Conservation (phyloP, 1,284 basidiomycete genomes). For the Ustilago esculenta region DNA sequence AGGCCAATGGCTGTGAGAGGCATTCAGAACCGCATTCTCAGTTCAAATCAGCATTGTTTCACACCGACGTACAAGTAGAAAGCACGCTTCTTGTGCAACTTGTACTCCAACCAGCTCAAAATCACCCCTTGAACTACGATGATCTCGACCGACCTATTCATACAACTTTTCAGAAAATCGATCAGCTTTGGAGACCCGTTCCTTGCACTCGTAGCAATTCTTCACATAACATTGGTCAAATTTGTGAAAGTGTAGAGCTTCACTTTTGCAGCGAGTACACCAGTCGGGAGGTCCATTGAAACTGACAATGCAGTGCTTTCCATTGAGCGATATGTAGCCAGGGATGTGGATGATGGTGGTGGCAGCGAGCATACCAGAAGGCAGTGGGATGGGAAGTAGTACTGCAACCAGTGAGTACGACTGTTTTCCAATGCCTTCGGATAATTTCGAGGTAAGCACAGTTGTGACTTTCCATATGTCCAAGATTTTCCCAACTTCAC, state of each 20-base stretch:
- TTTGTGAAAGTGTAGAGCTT: background rate
- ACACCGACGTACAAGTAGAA: no score
- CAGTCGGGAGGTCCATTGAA: conserved; percentile 1
- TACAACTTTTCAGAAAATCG: conserved; percentile 1
- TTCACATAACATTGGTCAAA: background rate
- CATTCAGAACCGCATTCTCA: no score
- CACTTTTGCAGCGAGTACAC: conserved; percentile 2
- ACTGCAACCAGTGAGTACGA: background rate
- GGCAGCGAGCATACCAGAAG: background rate
- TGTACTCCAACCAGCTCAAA: no score
- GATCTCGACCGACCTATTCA: no score
- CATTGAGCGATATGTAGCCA: background rate
- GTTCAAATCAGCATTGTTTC: no score
- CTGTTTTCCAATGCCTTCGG: background rate
- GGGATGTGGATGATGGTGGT: conserved; percentile 6
- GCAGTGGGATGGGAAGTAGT: background rate
- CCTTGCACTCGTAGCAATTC: conserved; percentile 6
- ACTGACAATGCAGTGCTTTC: background rate
- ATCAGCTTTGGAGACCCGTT: background rate
- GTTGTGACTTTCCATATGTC: conserved; percentile 2
- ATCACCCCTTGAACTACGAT: no score
- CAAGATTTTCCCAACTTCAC: background rate
- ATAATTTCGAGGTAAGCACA: background rate
- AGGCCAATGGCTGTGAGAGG: no score
- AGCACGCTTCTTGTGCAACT: no score